phyloP scores from a whole-genome alignment of 495 filamentous ascomycete genomes.

The Recurvomyces mirabilis region DNA sequence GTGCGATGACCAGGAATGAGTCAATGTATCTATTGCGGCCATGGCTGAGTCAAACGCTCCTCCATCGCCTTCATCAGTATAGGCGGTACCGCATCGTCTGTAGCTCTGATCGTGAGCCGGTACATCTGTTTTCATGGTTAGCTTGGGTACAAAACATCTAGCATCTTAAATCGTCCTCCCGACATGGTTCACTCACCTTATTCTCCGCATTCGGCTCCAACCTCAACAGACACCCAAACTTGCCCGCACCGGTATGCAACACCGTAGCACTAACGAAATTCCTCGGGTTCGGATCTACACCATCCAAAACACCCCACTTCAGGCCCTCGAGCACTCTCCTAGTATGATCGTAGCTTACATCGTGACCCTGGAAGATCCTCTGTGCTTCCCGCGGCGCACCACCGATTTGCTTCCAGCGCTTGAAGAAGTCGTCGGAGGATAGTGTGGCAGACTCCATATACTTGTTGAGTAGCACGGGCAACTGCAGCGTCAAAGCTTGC shows the following conservation, averaged over 20 bases:
- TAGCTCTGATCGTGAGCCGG: slow-evolving; percentile 86
- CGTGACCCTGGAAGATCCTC: slow-evolving; percentile 54
- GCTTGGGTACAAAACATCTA: background rate
- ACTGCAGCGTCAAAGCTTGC: slow-evolving; percentile 82
- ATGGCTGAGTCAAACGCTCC: slow-evolving; percentile 51
- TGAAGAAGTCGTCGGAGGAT: slow-evolving; percentile 88
- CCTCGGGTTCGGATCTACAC: slow-evolving; percentile 78
- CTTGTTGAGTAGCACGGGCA: slow-evolving; percentile 82
- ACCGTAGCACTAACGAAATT: slow-evolving; percentile 94
- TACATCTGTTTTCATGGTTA: slow-evolving; percentile 87
- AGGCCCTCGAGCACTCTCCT: slow-evolving; percentile 63
- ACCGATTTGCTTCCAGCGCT: slow-evolving; percentile 96
- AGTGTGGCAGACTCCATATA: slow-evolving; percentile 90
- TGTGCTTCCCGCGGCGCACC: slow-evolving; percentile 77
- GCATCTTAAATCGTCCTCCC: background rate
- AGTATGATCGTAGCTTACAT: slow-evolving; percentile 46
- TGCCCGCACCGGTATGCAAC: slow-evolving; percentile 73
- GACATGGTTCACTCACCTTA: slow-evolving; percentile 46
- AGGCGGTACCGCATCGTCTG: slow-evolving; percentile 76
- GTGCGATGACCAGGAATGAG: too few relatives aligned
- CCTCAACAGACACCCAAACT: slow-evolving; percentile 85
- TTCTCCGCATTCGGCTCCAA: slow-evolving; percentile 90
- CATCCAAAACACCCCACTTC: slow-evolving; percentile 73
- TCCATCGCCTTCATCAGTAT: slow-evolving; percentile 77
- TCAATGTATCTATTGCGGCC: too few relatives aligned